Base-by-base conservation (phyloP, 345 rosid species). In the Stellera chamaejasme region DNA sequence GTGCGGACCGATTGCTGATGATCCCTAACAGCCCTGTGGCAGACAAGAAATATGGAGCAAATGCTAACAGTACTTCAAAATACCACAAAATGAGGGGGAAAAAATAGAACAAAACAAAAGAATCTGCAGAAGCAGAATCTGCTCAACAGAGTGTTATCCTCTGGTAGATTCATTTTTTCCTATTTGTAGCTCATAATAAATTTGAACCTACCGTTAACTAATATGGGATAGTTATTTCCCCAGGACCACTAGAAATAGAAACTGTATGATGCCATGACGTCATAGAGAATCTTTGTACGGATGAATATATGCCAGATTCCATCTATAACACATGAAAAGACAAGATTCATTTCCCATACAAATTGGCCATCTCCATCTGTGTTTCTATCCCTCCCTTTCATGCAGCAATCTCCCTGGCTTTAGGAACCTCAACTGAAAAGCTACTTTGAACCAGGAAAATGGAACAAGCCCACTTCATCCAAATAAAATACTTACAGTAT, bases 251-350 rank as follows among this genome's bases (percentile, higher is more conserved):
- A 50, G n/a, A 42, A 19, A 13, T 11, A 39, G 62, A 53, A 62
- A 43, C 59, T 56, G 15, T 51, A 45, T 44, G 16, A 41, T 41
- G 52, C 41, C 32, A 54, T 59, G 41, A 43, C 55, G 43, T 43
- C 51, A 26, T 11, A 39, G 51, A 27, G 25, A 25, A 45, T 6
- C 19, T 44, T 43, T 50, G 36, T 16, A 45, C 32, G 43, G 10
- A 6, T 39, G 59, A 52, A 48, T 56, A 43, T 60, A 61, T 54
- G 49, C 67, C 59, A 45, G 55, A 63, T 67, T 66, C 75, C 62
- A 42, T 45, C n/a, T 10, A 50, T 1, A 36, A 62, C 55, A 13
- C 63, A 26, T 5, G 49, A 49, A 67, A 27, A 48, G 6, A 50
- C 51, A 11, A 47, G 63, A 63, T 62, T 66, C 39, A 32, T 5